Evolutionary conservation across 2,329 filamentous ascomycete species (phyloP), one percentile per base, ranked within the genome.

Genomic region (Xylaria digitata): DNA sequence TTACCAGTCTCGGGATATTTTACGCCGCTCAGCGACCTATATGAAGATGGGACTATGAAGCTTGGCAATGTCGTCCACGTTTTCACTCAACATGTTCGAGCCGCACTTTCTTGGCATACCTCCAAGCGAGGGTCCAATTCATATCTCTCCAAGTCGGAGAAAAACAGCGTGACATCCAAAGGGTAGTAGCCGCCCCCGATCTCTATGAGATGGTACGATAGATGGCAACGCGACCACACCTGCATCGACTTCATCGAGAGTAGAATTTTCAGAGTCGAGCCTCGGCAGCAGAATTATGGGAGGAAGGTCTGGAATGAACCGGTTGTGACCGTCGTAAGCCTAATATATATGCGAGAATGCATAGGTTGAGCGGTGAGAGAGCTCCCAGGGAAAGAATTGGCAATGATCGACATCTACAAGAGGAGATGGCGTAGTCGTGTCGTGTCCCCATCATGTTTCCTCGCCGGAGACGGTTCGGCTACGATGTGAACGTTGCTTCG

Each of bases 401-500:
- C 61, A 65, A 65, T 55, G 65, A 67, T 67, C 65, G 52, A 53
- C 61, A 32, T 50, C 50, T 50, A 53, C 49, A 49, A 32, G 53
- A 54, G 15, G 54, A 40, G 61, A 55, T 49, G 21, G 23, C 13
- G 9, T 13, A 23, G 50, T 23, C 11, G n/a, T 19, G 46, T 13
- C 37, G 17, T 30, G 19, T n/a, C 37, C 37, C 9, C 37, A 15
- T 40, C 37, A 9, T 37, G 50, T 52, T 8, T 40, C 46, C 61
- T 60, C 45, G 59, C 40, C n/a, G 40, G 58, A 42, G 52, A 43
- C 17, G 46, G 37, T 61, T 50, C 42, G 9, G 46, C 43, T 63
- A 32, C 37, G 68, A 65, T 66, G 68, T 70, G 69, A 71, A 61
- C 65, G 61, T 54, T 63, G 58, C 59, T 37, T 69, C 63, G 70